These are phyloP conservation scores for Aegilops bicornis DNA, from an alignment of 176 grass and related monocot species.

Conservation along the genomic window DNA sequence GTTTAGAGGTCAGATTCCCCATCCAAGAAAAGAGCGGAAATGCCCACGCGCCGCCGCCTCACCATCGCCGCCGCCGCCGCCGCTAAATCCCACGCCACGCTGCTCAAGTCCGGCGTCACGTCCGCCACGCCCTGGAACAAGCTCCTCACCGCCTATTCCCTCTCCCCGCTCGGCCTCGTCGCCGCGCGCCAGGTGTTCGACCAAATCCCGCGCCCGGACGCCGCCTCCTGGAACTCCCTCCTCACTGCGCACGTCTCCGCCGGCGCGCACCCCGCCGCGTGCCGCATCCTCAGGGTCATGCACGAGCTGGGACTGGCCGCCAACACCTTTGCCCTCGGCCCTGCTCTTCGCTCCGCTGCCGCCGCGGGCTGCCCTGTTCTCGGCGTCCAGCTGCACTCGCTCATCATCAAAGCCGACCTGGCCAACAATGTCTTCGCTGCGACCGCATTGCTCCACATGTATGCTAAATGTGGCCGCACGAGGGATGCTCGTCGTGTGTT, in stretches of 20 bases:
- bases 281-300: conserved; percentile 35
- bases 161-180: background rate
- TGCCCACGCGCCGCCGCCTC: background rate
- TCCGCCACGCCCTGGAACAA: conserved; percentile 54
- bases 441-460: conserved; percentile 48
- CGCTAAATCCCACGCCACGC: conserved; percentile 43
- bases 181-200: conserved; percentile 51
- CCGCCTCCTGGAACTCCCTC: conserved; percentile 65
- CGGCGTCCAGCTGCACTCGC: conserved; percentile 44
- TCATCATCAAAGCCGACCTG: conserved; percentile 38
- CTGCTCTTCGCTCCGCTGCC: conserved; percentile 40
- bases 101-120: conserved; percentile 46
- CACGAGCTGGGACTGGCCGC: conserved; percentile 25
- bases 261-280: conserved; percentile 23
- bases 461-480: conserved; percentile 35
- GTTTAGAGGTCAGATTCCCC: no score
- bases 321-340: conserved; percentile 50
- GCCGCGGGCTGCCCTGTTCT: background rate
- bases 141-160: conserved; percentile 51
- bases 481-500: conserved; percentile 38
- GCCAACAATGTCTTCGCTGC: conserved; percentile 31
- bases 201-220: conserved; percentile 42
- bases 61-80: background rate
- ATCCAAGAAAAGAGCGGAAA: no score
- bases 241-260: conserved; percentile 45